phyloP scores from a whole-genome alignment of 2,329 filamentous ascomycete genomes.

The Paecilomyces niveus region DNA sequence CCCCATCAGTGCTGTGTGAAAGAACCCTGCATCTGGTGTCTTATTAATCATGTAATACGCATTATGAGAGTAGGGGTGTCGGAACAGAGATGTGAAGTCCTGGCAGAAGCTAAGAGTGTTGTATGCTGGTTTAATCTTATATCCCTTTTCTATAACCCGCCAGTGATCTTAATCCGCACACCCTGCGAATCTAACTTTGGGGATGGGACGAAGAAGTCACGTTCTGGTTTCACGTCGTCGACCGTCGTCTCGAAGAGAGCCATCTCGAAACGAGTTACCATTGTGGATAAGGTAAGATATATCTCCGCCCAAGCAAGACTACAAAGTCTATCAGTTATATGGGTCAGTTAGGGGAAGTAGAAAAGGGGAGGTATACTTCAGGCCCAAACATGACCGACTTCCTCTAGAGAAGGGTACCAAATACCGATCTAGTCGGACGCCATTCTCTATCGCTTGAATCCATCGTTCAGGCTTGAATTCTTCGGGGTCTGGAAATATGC shows the following conservation, averaged over 20 bases:
- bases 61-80: too few relatives aligned
- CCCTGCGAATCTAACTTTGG: background rate
- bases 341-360: background rate
- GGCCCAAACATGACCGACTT: conserved; percentile 40
- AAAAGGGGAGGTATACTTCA: conserved; percentile 23
- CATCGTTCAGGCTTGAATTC: conserved; percentile 34
- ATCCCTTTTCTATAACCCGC: background rate
- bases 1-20: too few relatives aligned
- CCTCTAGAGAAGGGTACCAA: conserved; percentile 35
- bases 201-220: conserved; percentile 17
- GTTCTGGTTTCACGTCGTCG: conserved; percentile 19
- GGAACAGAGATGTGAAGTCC: too few relatives aligned
- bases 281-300: conserved; percentile 19
- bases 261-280: conserved; percentile 23
- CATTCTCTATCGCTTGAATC: conserved; percentile 22
- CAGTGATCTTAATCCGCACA: background rate
- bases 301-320: conserved; percentile 29
- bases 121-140: too few relatives aligned
- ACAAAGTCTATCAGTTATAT: background rate
- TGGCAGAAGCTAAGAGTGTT: too few relatives aligned
- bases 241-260: conserved; percentile 25
- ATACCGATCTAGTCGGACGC: conserved; percentile 27
- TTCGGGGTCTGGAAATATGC: conserved; percentile 29
- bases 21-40: too few relatives aligned
- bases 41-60: too few relatives aligned